Conservation (phyloP, 805 yeast species). For the Candida tallmaniae region DNA sequence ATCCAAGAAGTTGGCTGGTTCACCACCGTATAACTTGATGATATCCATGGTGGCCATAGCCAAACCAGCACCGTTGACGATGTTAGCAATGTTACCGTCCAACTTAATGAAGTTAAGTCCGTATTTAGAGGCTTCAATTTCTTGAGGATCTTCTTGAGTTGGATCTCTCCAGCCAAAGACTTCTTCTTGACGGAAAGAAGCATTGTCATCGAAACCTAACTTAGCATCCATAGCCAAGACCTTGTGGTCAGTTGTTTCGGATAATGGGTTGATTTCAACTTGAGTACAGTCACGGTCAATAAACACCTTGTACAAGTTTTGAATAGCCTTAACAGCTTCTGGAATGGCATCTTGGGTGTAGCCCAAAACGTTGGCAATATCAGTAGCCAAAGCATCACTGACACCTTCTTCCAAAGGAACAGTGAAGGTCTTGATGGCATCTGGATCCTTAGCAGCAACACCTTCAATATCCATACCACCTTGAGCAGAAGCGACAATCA, state of each 20-base stretch:
- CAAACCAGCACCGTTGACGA: conserved; percentile 99
- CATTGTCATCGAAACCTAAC: conserved; percentile 96
- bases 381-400: conserved; percentile 66
- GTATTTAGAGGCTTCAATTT: conserved; percentile 83
- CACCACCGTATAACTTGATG: conserved; percentile 96
- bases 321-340: conserved; percentile 83
- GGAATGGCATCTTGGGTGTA: conserved; percentile 72
- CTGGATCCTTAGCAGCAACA: conserved; percentile 88
- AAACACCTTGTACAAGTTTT: conserved; percentile 85
- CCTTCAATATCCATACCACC: conserved; percentile 99
- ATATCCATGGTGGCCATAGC: conserved; percentile 99
- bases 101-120: conserved; percentile 95
- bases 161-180: conserved; percentile 95
- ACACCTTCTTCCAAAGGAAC: conserved; percentile 77
- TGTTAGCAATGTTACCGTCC: conserved; percentile 97
- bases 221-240: conserved; percentile 99
- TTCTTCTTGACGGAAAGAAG: conserved; percentile 90
- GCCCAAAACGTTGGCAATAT: conserved; percentile 77
- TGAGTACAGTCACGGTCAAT: conserved; percentile 93
- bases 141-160: conserved; percentile 97
- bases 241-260: conserved; percentile 85
- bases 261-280: conserved; percentile 96
- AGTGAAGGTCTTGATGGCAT: conserved; percentile 84
- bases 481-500: conserved; percentile 93
- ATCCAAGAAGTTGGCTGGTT: conserved; percentile 98